phyloP scores from a whole-genome alignment of 164 flowering plant genomes.

The Vitis amurensis region DNA sequence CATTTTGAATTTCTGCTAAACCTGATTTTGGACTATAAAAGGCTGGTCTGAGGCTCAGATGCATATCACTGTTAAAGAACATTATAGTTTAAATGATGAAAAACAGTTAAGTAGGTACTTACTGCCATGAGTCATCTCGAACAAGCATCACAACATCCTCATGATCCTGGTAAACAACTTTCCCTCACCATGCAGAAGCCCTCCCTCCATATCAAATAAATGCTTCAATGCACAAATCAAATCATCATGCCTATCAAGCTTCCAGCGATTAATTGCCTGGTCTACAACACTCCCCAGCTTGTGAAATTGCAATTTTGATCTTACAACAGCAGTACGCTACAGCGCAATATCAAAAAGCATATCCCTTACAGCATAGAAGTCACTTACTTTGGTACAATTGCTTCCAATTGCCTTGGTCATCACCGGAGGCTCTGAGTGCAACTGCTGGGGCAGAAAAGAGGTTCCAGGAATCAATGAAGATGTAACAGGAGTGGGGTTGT shows the following conservation, averaged over 20 bases:
- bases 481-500: constrained; percentile 13
- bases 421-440: constrained; percentile 32
- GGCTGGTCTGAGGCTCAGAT: not conserved
- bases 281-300: constrained; percentile 34
- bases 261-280: constrained; percentile 25
- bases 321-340: constrained; percentile 14
- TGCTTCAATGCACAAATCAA: constrained; percentile 27
- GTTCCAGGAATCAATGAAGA: constrained; percentile 26
- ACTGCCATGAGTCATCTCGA: constrained; percentile 35
- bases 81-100: not conserved
- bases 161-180: constrained; percentile 24
- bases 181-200: constrained; percentile 30
- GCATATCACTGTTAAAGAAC: not conserved
- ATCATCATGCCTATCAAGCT: constrained; percentile 34
- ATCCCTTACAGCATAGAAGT: constrained; percentile 32
- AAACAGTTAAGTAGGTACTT: constrained; percentile 5
- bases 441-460: constrained; percentile 31
- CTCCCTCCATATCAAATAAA: constrained; percentile 31
- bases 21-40: no score
- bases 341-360: constrained; percentile 36
- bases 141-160: constrained; percentile 33
- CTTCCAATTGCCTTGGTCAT: constrained; percentile 32
- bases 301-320: constrained; percentile 24
- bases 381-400: constrained; percentile 53
- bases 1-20: no score